A percentile compares a stretch with the other conserved stretches of the same genome.
Evolutionary conservation across 2,329 filamentous ascomycete species (phyloP).

Genomic region (Microthyrium microscopicum): DNA sequence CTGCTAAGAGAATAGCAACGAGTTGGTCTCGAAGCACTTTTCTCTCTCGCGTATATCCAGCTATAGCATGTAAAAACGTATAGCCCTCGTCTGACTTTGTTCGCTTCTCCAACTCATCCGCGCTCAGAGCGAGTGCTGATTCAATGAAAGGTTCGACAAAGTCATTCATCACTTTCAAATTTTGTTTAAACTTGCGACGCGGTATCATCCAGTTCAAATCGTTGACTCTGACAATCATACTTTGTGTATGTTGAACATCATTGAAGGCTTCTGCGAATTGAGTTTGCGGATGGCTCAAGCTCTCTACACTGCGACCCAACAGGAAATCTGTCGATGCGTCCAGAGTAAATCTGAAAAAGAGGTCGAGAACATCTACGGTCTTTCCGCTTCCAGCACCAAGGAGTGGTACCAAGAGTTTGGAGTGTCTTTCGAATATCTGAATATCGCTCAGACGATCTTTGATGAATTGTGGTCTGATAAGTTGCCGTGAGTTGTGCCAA

Average conservation of each 20-base stretch:
- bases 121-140: slow-evolving; percentile 48
- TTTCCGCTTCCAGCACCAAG: slow-evolving; percentile 30
- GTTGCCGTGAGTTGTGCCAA: slow-evolving; percentile 67
- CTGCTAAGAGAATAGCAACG: slow-evolving; percentile 66
- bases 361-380: slow-evolving; percentile 52
- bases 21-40: slow-evolving; percentile 70
- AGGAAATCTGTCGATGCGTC: slow-evolving; percentile 80
- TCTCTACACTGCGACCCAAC: slow-evolving; percentile 57
- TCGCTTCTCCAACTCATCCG: slow-evolving; percentile 56
- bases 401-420: slow-evolving; percentile 53
- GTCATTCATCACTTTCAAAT: slow-evolving; percentile 52
- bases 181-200: slow-evolving; percentile 42
- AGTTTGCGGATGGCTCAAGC: slow-evolving; percentile 37
- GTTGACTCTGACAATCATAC: slow-evolving; percentile 47
- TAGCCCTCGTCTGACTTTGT: slow-evolving; percentile 55
- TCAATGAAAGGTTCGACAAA: slow-evolving; percentile 71
- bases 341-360: slow-evolving; percentile 70
- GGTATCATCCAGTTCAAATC: slow-evolving; percentile 48
- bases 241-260: slow-evolving; percentile 61
- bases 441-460: slow-evolving; percentile 71
- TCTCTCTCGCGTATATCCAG: slow-evolving; percentile 53
- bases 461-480: slow-evolving; percentile 76
- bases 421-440: slow-evolving; percentile 63
- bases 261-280: slow-evolving; percentile 70
- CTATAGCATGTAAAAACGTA: slow-evolving; percentile 76